Evolutionary conservation across 2,329 filamentous ascomycete genomes (phyloP).

Genomic region (Aspergillus sp.): DNA sequence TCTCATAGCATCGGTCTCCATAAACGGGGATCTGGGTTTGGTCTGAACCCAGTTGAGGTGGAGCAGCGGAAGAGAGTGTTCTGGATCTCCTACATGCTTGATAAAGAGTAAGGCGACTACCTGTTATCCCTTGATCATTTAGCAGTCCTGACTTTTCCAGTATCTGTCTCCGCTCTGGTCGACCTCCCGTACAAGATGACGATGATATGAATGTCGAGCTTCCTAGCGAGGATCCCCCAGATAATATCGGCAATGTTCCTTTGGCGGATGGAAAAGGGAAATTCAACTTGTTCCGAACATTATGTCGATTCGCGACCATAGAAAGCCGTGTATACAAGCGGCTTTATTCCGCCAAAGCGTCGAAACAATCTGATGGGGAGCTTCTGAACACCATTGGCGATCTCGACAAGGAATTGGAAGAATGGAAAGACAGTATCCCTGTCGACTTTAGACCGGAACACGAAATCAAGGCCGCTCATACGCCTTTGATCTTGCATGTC

Average conservation of each 20-base stretch:
- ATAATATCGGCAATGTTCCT: slow-evolving; percentile 92
- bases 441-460: slow-evolving; percentile 95
- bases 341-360: slow-evolving; percentile 85
- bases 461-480: slow-evolving; percentile 88
- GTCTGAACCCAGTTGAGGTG: slow-evolving; percentile 85
- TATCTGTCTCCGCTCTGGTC: slow-evolving; percentile 64
- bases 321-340: slow-evolving; percentile 91
- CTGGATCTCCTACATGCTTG: slow-evolving; percentile 68
- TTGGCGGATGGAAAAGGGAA: slow-evolving; percentile 82
- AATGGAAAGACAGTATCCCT: slow-evolving; percentile 94
- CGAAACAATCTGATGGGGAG: slow-evolving; percentile 86
- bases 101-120: slow-evolving; percentile 53
- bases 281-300: slow-evolving; percentile 87
- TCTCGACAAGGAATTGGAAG: slow-evolving; percentile 79
- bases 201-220: slow-evolving; percentile 94
- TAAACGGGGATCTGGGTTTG: slow-evolving; percentile 87
- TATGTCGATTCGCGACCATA: slow-evolving; percentile 87
- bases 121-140: background rate
- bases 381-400: slow-evolving; percentile 93
- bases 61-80: slow-evolving; percentile 79
- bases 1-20: slow-evolving; percentile 93
- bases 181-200: slow-evolving; percentile 66
- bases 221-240: slow-evolving; percentile 79
- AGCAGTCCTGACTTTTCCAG: slow-evolving; percentile 25
- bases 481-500: slow-evolving; percentile 86